Conservation (phyloP, 1,284 basidiomycete species). For the Cryptococcus hybrid region DNA sequence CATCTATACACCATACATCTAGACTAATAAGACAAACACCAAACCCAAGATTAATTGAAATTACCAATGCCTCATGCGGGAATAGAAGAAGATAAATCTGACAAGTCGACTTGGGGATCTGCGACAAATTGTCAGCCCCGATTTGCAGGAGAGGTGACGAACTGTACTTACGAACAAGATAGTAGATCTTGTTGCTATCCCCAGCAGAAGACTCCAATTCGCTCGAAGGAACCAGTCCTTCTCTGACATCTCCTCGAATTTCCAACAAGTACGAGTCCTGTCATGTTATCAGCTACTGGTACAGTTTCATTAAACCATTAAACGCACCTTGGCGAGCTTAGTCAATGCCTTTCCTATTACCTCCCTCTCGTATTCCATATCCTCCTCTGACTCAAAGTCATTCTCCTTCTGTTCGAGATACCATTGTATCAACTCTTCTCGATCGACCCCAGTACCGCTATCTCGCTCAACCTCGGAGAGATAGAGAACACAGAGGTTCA, state of each 20-base stretch:
- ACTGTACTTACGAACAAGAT: slow-evolving; percentile 44
- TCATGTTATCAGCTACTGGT: slow-evolving; percentile 30
- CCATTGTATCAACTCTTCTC: slow-evolving; percentile 92
- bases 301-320: slow-evolving; percentile 52
- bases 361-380: slow-evolving; percentile 89
- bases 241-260: slow-evolving; percentile 74
- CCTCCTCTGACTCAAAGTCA: slow-evolving; percentile 78
- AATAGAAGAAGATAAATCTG: slow-evolving; percentile 46
- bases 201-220: slow-evolving; percentile 20
- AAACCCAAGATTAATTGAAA: not conserved
- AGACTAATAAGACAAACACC: not conserved
- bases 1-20: not conserved
- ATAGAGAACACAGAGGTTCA: slow-evolving; percentile 76
- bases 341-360: slow-evolving; percentile 84
- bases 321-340: slow-evolving; percentile 71
- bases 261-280: slow-evolving; percentile 78
- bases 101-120: slow-evolving; percentile 50
- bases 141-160: not conserved
- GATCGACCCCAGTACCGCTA: slow-evolving; percentile 73
- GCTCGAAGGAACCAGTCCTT: slow-evolving; percentile 64
- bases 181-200: slow-evolving; percentile 38
- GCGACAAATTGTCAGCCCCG: not conserved
- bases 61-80: slow-evolving; percentile 6
- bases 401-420: slow-evolving; percentile 88
- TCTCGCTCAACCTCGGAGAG: slow-evolving; percentile 74